Percentiles rank a stretch among this genome's conserved stretches.
phyloP scores from a whole-genome alignment of 2,329 filamentous ascomycete species.

The Talaromyces sp. region DNA sequence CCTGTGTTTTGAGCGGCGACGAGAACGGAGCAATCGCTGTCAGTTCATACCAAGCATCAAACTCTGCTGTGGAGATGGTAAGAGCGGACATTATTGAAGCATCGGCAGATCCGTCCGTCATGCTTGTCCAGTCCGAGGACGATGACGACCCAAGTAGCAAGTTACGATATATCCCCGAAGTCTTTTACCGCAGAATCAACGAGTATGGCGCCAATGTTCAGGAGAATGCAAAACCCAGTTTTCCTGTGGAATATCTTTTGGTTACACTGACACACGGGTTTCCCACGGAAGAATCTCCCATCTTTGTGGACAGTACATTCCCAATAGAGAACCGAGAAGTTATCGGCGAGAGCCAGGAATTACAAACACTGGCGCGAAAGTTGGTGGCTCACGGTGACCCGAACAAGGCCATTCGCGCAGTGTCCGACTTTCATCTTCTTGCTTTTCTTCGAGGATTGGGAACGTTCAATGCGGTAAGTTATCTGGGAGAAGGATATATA shows the following conservation, averaged over 20 bases:
- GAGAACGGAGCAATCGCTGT: conserved; percentile 84
- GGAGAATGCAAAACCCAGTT: conserved; percentile 93
- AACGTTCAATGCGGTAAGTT: conserved; percentile 76
- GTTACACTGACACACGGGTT: conserved; percentile 97
- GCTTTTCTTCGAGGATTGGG: conserved; percentile 78
- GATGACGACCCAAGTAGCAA: conserved; percentile 68
- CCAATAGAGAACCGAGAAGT: conserved; percentile 88
- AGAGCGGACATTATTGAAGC: conserved; percentile 91
- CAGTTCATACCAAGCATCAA: conserved; percentile 90
- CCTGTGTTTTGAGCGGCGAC: conserved; percentile 91
- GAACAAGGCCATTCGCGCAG: conserved; percentile 60
- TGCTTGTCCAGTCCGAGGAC: conserved; percentile 91
- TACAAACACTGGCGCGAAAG: conserved; percentile 63
- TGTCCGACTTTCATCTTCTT: conserved; percentile 95
- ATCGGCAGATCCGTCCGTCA: conserved; percentile 84
- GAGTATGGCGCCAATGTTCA: conserved; percentile 96
- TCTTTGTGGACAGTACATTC: conserved; percentile 71
- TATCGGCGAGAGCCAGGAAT: conserved; percentile 81
- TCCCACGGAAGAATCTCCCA: conserved; percentile 71
- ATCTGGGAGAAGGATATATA: neutral
- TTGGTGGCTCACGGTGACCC: conserved; percentile 64
- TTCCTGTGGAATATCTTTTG: conserved; percentile 93
- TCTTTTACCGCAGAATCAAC: conserved; percentile 93
- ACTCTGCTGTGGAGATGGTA: conserved; percentile 95
- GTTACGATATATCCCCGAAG: conserved; percentile 89